Conservation (phyloP, 371 early-diverging fungal species). For the Apophysomyces trapeziformis region DNA sequence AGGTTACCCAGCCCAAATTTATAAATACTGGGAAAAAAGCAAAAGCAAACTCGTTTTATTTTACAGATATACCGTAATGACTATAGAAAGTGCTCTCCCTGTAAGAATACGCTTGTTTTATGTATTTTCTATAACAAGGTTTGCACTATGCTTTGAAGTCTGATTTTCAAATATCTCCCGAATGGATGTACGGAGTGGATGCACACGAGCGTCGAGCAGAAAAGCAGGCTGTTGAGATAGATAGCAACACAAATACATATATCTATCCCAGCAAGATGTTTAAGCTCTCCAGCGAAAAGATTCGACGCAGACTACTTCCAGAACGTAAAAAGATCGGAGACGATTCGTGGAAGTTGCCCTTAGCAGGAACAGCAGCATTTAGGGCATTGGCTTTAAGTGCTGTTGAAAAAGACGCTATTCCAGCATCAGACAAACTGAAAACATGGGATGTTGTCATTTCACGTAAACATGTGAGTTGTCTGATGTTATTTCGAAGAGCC, state of each 20-base stretch:
- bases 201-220: background rate
- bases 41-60: too few relatives aligned
- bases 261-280: background rate
- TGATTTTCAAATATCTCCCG: background rate
- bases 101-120: too few relatives aligned
- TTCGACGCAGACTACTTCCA: background rate
- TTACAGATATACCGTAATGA: too few relatives aligned
- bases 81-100: too few relatives aligned
- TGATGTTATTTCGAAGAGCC: background rate
- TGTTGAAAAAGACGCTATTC: background rate
- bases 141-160: background rate
- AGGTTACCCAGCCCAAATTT: too few relatives aligned
- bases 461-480: background rate
- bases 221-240: conserved; percentile 1
- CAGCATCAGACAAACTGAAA: background rate
- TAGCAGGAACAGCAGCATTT: background rate
- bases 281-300: background rate
- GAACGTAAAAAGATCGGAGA: background rate
- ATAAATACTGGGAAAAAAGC: too few relatives aligned
- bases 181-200: background rate
- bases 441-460: background rate
- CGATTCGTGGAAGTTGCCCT: background rate
- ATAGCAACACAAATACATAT: background rate
- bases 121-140: too few relatives aligned
- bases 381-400: background rate